Evolutionary conservation across 2,329 filamentous ascomycete species (phyloP).

Genomic region (Colletotrichum tanaceti): DNA sequence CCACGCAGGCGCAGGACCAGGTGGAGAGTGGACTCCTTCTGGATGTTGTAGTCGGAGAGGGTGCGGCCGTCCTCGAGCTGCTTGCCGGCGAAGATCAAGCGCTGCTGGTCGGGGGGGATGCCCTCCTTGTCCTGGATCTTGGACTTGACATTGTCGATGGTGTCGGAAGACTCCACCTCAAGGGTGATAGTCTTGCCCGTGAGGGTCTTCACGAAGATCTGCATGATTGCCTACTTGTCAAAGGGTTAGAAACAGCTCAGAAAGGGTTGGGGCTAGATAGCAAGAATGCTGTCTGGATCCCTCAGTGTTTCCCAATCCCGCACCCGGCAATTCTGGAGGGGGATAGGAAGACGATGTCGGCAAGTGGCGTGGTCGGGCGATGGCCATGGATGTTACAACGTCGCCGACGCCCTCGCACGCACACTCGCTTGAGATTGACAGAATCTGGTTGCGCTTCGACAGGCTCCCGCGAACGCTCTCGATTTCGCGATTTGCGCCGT

Average conservation of each 20-base stretch:
- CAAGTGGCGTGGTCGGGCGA: background rate
- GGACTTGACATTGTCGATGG: constrained; percentile 99
- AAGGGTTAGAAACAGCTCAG: constrained; percentile 53
- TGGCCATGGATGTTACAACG: constrained; percentile 20
- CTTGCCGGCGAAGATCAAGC: constrained; percentile 99
- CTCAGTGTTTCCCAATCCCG: background rate
- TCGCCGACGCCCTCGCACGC: constrained; percentile 1
- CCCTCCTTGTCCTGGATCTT: constrained; percentile 99
- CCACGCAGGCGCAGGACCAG: constrained; percentile 97
- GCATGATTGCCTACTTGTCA: constrained; percentile 72
- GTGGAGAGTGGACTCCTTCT: constrained; percentile 99
- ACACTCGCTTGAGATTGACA: background rate
- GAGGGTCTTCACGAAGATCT: constrained; percentile 85
- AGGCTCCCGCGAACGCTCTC: constrained; percentile 5
- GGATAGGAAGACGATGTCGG: background rate
- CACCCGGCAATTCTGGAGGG: background rate
- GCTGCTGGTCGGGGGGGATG: constrained; percentile 98
- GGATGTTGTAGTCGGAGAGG: constrained; percentile 99
- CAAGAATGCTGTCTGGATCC: constrained; percentile 27
- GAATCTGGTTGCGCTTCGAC: background rate
- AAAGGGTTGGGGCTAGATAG: background rate
- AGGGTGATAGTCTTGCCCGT: constrained; percentile 99
- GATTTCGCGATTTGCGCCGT: constrained; percentile 36
- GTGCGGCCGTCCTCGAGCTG: constrained; percentile 99
- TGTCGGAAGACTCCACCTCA: constrained; percentile 99